Base-by-base conservation (phyloP, 768 basidiomycete genomes). In the Leccinum uliginosum region DNA sequence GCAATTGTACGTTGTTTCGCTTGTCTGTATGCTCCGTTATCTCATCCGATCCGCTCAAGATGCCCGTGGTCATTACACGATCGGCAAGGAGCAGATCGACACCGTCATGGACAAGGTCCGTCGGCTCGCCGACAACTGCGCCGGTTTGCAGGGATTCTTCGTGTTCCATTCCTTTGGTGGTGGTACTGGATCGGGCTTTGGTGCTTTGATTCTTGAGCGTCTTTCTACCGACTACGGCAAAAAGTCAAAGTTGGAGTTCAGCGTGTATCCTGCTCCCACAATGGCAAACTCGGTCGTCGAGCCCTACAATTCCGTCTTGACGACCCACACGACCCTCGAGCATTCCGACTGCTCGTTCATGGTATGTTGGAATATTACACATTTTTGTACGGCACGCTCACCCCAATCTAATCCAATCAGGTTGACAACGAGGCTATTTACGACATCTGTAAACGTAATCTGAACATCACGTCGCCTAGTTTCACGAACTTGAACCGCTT, bases 111-210 rank as follows among this genome's bases (percentile, higher is more conserved):
- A 99, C 77, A 94, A 90, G 70, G 80, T 97, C 65, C 91, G 96
- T 70, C 86, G 89, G 64, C 83, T 99, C 53, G 89, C 96, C 55
- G 96, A 99, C 74, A 95, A 95, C 80, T 98, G 96, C 78, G 81
- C 83, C 54, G 96, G 96, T 67, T 86, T 98, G 26, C 96, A 98
- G 74, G 96, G 96, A 59, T 99, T 98, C 82, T 98, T 98, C 72
- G 93, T 97, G 65, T 98, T 98, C 87, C 96, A 98, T 80, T 99
- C 96, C 50, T 98, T 99, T 74, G 96, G 96, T 73, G 96, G 96
- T 69, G 96, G 96, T 75, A 98, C 96, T 61, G 96, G 96, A 60
- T 99, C 96, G 57, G 96, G 96, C 62, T 96, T 99, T 71, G 96
- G 96, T 67, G 94, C 96, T 51, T 84, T 98, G 63, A 83, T 98